Evolutionary conservation across 1,284 basidiomycete species (phyloP), one percentile per base, ranked within the genome.

Genomic region (Trametes versicolor): DNA sequence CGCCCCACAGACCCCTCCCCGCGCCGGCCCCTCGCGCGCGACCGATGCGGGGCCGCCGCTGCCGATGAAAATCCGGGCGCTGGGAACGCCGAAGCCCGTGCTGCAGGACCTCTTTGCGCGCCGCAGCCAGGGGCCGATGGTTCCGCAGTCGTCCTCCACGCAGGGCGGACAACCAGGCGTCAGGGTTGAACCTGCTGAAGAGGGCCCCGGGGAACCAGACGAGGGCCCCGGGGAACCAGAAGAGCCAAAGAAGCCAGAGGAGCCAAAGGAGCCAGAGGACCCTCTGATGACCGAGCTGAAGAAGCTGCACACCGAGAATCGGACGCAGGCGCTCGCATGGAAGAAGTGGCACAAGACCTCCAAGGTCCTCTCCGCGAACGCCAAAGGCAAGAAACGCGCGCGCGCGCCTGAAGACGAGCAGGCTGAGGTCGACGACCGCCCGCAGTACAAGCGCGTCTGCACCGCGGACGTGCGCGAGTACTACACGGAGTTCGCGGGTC

Each of bases 331-430:
- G n/a, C n/a, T n/a, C n/a, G n/a, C n/a, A n/a, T n/a, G n/a, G n/a
- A n/a, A n/a, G n/a, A n/a, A 49, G 48, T 25, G 29, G 25, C 13
- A 32, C 12, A 23, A 36, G 47, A 23, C 27, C 48, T 37, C 12
- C 39, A 32, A 21, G 29, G 41, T 25, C 21, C 27, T 25, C 27
- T 21, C 17, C 19, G 21, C 43, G 4, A 61, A 53, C 55, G 17
- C 8, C 37, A 66, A 65, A 62, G 67, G 67, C 62, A 66, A 64
- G 62, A 65, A 68, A 59, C 64, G 64, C 17, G 62, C 58, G 0
- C 67, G 64, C 29, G 36, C 48, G 47, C 47, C 47, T n/a, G 51
- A 57, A 34, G 66, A 63, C 43, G 51, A 51, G 32, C 36, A 51
- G 43, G 6, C 17, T 23, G 60, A 49, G 51, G 62, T 57, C 43